phyloP scores from a whole-genome alignment of 2,329 filamentous ascomycete species.

The Calonectria crousiana region DNA sequence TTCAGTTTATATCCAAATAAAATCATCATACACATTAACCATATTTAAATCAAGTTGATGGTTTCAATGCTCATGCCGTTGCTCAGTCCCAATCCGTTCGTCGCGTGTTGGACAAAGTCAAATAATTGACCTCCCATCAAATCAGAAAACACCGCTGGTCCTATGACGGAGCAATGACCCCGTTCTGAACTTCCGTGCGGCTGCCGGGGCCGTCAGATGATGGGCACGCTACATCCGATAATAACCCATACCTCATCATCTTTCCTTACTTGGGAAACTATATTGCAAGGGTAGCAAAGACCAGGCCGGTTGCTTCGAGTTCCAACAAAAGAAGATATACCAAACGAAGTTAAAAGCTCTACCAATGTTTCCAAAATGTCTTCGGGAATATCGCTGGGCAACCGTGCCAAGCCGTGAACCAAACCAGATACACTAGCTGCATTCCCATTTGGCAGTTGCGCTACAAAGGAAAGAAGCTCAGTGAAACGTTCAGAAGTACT shows the following conservation, averaged over 20 bases:
- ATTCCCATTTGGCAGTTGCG: background rate
- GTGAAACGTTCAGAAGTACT: background rate
- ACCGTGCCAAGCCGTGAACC: background rate
- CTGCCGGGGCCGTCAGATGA: background rate
- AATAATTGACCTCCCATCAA: background rate
- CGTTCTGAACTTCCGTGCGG: background rate
- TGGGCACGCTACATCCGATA: background rate
- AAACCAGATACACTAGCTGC: background rate
- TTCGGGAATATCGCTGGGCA: background rate
- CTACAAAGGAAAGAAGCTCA: background rate
- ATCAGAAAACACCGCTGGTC: background rate
- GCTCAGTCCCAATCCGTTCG: background rate
- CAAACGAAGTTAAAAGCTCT: background rate
- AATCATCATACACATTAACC: too few species aligned
- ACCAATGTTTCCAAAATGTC: background rate
- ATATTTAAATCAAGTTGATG: too few species aligned
- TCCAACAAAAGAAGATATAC: background rate
- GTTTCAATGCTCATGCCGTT: background rate
- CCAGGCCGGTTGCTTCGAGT: background rate
- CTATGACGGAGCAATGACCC: background rate
- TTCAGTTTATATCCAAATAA: too few species aligned
- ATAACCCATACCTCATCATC: background rate
- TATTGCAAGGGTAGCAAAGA: background rate
- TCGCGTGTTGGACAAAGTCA: background rate
- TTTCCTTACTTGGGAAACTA: background rate